Conservation (phyloP, 176 grass and related monocot genomes). For the Triticum turgidum region DNA sequence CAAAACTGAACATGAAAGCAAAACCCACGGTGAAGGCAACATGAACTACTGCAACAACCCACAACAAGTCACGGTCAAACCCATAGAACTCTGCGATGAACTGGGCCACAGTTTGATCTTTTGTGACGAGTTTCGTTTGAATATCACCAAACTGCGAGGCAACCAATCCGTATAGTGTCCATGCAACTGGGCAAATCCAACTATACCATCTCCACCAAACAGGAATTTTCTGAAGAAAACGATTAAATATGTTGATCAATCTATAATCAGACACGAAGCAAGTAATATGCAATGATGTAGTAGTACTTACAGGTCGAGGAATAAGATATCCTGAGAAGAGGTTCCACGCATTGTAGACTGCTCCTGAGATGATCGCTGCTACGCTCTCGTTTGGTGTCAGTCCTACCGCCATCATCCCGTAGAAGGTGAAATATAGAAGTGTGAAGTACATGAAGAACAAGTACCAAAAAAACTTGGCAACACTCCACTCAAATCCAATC, state of each 20-base stretch:
- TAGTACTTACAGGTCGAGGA: constrained; percentile 60
- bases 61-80: constrained; percentile 58
- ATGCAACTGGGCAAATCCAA: constrained; percentile 72
- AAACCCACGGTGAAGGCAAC: constrained; percentile 47
- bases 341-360: constrained; percentile 81
- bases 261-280: neutral
- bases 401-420: constrained; percentile 88
- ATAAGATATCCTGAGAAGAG: constrained; percentile 83
- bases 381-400: constrained; percentile 76
- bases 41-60: constrained; percentile 59
- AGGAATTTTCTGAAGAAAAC: constrained; percentile 51
- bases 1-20: constrained; percentile 72
- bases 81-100: constrained; percentile 59
- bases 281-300: neutral
- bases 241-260: neutral
- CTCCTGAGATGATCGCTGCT: constrained; percentile 63
- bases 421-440: constrained; percentile 80
- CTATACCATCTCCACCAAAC: constrained; percentile 91
- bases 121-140: no score
- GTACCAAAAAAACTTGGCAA: constrained; percentile 84
- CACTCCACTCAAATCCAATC: constrained; percentile 85
- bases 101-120: constrained; percentile 24
- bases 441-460: constrained; percentile 99
- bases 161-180: constrained; percentile 78
- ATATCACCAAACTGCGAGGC: constrained; percentile 76